These are phyloP conservation scores for Carex scoparia DNA, from an alignment of 176 grass and related monocot genomes.

Conservation along the genomic window DNA sequence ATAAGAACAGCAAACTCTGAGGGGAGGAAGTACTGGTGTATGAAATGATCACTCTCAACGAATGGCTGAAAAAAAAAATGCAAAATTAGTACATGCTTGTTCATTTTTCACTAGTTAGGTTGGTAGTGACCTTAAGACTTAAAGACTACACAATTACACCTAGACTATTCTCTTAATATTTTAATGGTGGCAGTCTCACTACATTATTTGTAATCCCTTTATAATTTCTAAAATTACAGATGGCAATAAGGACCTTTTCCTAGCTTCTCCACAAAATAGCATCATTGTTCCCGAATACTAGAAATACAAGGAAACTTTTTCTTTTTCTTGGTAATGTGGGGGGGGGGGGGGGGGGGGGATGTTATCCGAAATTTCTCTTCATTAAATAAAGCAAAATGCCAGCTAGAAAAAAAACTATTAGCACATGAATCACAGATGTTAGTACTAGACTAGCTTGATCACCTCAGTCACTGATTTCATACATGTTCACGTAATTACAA, in stretches of 20 bases:
- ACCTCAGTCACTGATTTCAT: background rate
- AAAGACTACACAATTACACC: background rate
- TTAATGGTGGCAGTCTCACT: background rate
- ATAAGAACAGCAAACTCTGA: constrained; percentile 80
- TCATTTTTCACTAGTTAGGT: background rate
- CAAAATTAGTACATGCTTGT: background rate
- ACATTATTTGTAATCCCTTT: background rate
- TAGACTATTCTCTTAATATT: background rate
- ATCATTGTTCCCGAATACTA: background rate
- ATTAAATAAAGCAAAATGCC: background rate
- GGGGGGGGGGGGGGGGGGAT: too few species aligned
- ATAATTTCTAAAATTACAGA: background rate
- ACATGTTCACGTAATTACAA: background rate
- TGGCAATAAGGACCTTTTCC: background rate
- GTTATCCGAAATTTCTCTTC: background rate
- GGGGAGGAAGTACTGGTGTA: constrained; percentile 74
- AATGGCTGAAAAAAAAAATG: constrained; percentile 52
- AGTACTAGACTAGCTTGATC: background rate
- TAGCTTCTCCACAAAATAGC: background rate
- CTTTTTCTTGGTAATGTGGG: background rate
- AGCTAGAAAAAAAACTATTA: background rate
- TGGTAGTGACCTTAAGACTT: background rate
- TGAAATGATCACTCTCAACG: constrained; percentile 83
- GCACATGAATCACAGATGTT: background rate
- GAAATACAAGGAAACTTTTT: background rate